These are phyloP conservation scores for Quercus engelmannii DNA, from an alignment of 306 rosid species.

Conservation along the genomic window DNA sequence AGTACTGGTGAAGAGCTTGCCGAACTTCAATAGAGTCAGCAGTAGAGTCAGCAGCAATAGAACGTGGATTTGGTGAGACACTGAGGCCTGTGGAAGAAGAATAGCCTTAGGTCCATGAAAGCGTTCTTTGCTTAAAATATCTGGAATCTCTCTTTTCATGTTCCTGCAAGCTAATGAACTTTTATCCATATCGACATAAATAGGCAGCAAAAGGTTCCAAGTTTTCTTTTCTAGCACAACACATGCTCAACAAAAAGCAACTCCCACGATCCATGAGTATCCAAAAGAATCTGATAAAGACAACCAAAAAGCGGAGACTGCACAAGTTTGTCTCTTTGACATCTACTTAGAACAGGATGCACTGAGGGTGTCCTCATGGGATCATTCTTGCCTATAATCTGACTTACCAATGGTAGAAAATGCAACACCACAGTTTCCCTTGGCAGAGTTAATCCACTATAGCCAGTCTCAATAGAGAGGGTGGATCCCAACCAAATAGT, in stretches of 20 bases:
- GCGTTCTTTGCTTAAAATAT: slow-evolving; percentile 81
- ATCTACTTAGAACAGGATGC: slow-evolving; percentile 78
- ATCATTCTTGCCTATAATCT: slow-evolving; percentile 63
- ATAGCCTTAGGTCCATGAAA: slow-evolving; percentile 79
- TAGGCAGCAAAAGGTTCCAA: slow-evolving; percentile 68
- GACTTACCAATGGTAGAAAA: slow-evolving; percentile 93
- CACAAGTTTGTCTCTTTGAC: slow-evolving; percentile 63
- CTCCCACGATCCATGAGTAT: slow-evolving; percentile 89
- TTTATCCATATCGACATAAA: slow-evolving; percentile 51
- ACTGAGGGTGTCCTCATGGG: slow-evolving; percentile 84
- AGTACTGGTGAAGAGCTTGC: slow-evolving; percentile 80
- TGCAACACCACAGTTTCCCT: slow-evolving; percentile 63
- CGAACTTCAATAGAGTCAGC: slow-evolving; percentile 95
- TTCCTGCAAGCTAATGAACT: slow-evolving; percentile 24
- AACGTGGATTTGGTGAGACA: slow-evolving; percentile 57
- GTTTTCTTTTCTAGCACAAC: slow-evolving; percentile 82
- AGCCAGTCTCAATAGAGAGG: slow-evolving; percentile 83
- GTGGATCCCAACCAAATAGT: slow-evolving; percentile 82
- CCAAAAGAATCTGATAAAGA: slow-evolving; percentile 94
- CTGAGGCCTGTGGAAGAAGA: slow-evolving; percentile 58
- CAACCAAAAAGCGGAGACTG: slow-evolving; percentile 63
- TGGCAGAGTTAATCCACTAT: slow-evolving; percentile 87
- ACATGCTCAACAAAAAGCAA: slow-evolving; percentile 68
- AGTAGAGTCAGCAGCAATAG: slow-evolving; percentile 83
- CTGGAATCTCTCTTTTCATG: slow-evolving; percentile 46